Evolutionary conservation across 2,329 filamentous ascomycete species (phyloP), one percentile per base, ranked within the genome.

Genomic region (Hortaea werneckii): DNA sequence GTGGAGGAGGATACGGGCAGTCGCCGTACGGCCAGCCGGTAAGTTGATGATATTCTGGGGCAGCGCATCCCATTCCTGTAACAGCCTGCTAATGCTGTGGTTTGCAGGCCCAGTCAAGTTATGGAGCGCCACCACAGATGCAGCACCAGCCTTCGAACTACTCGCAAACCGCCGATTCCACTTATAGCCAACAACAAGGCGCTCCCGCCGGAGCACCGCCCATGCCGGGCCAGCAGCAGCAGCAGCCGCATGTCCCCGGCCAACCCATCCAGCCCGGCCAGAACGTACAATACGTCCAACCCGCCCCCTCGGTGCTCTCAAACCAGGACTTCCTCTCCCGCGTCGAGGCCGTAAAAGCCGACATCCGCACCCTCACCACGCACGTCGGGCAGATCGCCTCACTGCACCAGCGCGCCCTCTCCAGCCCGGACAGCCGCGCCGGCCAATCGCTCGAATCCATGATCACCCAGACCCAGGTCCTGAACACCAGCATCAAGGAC

Each of bases 401-500:
- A 46, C 72, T 85, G 45, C 84, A 89, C 66, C 82, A 87, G 70
- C 81, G 81, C 60, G 75, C 82, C 26, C 75, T 89, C 28, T 74
- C 77, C 53, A 81, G 80, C 50, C 74, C 80, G 47, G 83, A 87
- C 63, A 64, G 61, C 54, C 50, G 57, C 50, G 61, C 69, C 8
- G 73, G 73, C 1, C 61, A 63, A 41, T 76, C 80, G 65, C 74
- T 87, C 26, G 81, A 89, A 65, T 72, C 76, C 56, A 73, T 83
- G 44, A 77, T 87, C 46, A 72, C 80, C 40, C 73, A 85, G 56
- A 87, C 84, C 5, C 82, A 86, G 63, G 69, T 80, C 53, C 76
- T 82, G 58, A 87, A 85, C 68, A 80, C 77, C n/a, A 73, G 77
- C 53, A 86, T 90, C 71, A 82, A 84, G 62, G 81, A 86, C 60